These are phyloP conservation scores for Chlamydomonas asymmetrica DNA, from an alignment of 139 green algal species.

Conservation along the genomic window DNA sequence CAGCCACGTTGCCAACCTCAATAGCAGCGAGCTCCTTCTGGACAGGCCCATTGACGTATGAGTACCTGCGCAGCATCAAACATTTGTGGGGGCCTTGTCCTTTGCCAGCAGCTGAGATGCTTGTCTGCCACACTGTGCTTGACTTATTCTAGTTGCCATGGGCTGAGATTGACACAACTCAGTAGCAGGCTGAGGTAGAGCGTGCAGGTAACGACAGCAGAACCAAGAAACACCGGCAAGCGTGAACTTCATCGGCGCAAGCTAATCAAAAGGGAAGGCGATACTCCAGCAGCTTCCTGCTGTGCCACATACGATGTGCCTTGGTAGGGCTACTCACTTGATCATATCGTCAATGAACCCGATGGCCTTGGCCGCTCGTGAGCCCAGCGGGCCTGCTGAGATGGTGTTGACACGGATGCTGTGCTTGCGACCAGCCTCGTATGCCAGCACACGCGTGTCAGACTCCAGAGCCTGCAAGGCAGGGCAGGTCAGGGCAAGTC, in stretches of 20 bases:
- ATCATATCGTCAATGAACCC: conserved; percentile 99
- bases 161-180: too few species aligned
- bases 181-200: too few species aligned
- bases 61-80: too few species aligned
- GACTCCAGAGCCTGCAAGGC: conserved; percentile 85
- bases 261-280: too few species aligned
- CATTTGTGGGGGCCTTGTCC: too few species aligned
- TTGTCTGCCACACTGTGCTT: too few species aligned
- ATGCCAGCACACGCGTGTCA: conserved; percentile 96
- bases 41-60: conserved; percentile 90
- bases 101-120: too few species aligned
- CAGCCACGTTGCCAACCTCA: conserved; percentile 81
- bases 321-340: conserved; percentile 74
- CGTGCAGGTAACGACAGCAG: background rate
- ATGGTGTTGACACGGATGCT: conserved; percentile 88
- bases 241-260: background rate
- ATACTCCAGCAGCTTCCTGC: too few species aligned
- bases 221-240: background rate
- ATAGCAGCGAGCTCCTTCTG: conserved; percentile 90
- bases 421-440: conserved; percentile 94
- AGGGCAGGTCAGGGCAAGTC: background rate
- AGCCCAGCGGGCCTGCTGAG: conserved; percentile 86
- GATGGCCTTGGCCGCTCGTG: conserved; percentile 94
- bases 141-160: too few species aligned
- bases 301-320: too few species aligned